Conservation (phyloP, 768 basidiomycete species). For the Leccinum ochraceum region DNA sequence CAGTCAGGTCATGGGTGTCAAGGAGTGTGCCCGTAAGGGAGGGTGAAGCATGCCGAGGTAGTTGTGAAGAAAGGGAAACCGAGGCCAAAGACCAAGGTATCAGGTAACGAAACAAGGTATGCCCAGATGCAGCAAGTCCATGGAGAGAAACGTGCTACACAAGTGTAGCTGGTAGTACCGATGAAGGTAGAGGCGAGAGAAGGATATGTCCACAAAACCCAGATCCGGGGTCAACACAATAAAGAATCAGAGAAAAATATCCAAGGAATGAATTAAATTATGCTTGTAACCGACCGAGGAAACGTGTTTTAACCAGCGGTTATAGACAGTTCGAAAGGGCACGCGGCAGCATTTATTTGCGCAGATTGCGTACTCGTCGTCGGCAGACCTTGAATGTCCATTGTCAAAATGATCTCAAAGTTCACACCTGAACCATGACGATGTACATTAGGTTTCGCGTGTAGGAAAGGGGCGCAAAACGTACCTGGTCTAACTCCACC, state of each 20-base stretch:
- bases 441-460: not conserved
- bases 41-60: not conserved
- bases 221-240: conserved; percentile 4
- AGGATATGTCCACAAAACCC: conserved; percentile 13
- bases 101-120: not conserved
- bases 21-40: conserved; percentile 10
- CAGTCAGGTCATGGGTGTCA: conserved; percentile 3
- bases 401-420: conserved; percentile 63
- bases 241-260: conserved; percentile 14
- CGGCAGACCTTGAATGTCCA: conserved; percentile 71
- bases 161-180: not conserved
- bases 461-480: conserved; percentile 29
- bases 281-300: not conserved
- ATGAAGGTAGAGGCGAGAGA: not conserved
- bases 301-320: conserved; percentile 45
- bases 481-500: conserved; percentile 60
- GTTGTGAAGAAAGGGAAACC: not conserved
- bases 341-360: conserved; percentile 58
- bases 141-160: not conserved
- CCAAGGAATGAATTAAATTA: conserved; percentile 4
- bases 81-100: conserved; percentile 3
- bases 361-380: conserved; percentile 53
- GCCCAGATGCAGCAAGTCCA: conserved; percentile 7
- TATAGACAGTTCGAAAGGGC: conserved; percentile 66
- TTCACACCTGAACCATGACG: conserved; percentile 42